Evolutionary conservation across 2,329 filamentous ascomycete species (phyloP).

Genomic region (Penicillium sp.): DNA sequence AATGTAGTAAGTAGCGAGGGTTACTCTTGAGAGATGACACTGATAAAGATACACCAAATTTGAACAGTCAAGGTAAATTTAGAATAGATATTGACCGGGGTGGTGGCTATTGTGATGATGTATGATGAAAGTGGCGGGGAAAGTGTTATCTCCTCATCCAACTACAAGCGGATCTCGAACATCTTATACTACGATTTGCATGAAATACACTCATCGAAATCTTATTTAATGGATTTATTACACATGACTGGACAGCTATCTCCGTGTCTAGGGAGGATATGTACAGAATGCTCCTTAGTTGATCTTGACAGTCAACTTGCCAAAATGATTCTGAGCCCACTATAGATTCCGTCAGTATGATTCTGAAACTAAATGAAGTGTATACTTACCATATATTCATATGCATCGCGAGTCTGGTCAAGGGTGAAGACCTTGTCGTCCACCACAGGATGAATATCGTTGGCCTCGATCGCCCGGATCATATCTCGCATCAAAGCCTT

Average conservation of each 20-base stretch:
- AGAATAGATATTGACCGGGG: not conserved
- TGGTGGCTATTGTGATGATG: conserved; percentile 4
- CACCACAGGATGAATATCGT: conserved; percentile 54
- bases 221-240: not conserved
- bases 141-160: conserved; percentile 3
- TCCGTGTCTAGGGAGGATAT: conserved; percentile 1
- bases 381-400: conserved; percentile 47
- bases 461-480: conserved; percentile 53
- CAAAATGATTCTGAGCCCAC: conserved; percentile 51
- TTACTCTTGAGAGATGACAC: too few relatives aligned
- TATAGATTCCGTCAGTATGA: conserved; percentile 21
- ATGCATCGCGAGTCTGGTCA: conserved; percentile 49
- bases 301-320: conserved; percentile 50
- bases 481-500: conserved; percentile 55
- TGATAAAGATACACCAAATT: not conserved
- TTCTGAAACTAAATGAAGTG: conserved; percentile 4
- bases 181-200: not conserved
- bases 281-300: conserved; percentile 18
- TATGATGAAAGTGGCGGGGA: conserved; percentile 14
- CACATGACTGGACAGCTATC: not conserved
- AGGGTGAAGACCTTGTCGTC: conserved; percentile 54
- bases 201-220: not conserved
- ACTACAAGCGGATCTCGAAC: not conserved
- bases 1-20: not conserved
- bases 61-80: not conserved